Evolutionary conservation across 805 yeast species (phyloP).

Genomic region (Metschnikowia kofuensis): DNA sequence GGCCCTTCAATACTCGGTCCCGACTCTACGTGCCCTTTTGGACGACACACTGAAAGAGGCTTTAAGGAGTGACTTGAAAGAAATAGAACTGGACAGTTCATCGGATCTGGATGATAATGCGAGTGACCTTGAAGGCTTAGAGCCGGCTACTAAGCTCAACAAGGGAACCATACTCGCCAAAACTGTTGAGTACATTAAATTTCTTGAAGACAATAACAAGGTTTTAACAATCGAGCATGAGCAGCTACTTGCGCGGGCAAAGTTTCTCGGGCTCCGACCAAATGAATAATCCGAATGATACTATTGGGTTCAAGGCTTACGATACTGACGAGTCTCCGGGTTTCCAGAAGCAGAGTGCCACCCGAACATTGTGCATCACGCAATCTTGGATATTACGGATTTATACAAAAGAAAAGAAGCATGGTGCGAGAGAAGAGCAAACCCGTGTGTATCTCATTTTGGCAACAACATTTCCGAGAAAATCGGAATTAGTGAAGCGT

Average conservation of each 20-base stretch:
- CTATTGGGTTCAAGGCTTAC: too few relatives aligned
- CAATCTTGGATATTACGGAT: too few relatives aligned
- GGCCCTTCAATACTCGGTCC: conserved; percentile 38
- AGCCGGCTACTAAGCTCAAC: conserved; percentile 72
- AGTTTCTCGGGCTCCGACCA: conserved; percentile 27
- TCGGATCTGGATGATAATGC: conserved; percentile 34
- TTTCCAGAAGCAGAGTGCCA: too few relatives aligned
- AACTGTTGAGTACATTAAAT: conserved; percentile 77
- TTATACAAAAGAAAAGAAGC: too few relatives aligned
- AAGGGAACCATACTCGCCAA: conserved; percentile 76
- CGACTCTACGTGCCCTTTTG: conserved; percentile 34
- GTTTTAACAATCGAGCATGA: conserved; percentile 51
- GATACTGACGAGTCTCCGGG: too few relatives aligned
- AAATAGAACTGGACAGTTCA: conserved; percentile 5
- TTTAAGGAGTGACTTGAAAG: conserved; percentile 9
- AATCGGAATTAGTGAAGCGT: too few relatives aligned
- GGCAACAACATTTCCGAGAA: too few relatives aligned
- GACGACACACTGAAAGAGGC: conserved; percentile 16
- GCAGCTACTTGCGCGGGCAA: conserved; percentile 40
- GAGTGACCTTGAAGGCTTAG: conserved; percentile 63
- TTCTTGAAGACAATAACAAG: conserved; percentile 60
- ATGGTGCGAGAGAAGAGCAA: too few relatives aligned
- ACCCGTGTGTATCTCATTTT: too few relatives aligned
- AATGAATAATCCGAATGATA: not conserved
- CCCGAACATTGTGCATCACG: too few relatives aligned